Base-by-base conservation (phyloP, 1,284 basidiomycete genomes). In the Crucibulum cyathiforme region DNA sequence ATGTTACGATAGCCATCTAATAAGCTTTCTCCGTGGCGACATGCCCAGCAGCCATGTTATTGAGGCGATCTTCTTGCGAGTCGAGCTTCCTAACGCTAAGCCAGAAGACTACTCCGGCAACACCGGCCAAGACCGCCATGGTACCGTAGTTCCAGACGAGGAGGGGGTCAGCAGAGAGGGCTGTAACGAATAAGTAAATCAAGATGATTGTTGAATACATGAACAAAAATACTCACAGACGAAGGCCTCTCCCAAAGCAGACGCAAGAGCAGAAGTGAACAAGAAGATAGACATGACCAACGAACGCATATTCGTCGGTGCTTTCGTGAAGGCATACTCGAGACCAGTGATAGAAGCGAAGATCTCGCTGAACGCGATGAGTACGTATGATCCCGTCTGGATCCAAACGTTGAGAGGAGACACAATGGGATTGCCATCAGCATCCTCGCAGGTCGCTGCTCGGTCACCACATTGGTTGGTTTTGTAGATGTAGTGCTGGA, bases 401-500 rank as follows among this genome's bases (percentile, higher is more conserved):
- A 85, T 70, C 85, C 85, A 86, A 15, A 88, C 85, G 66, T 81
- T 86, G 63, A 87, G 63, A 5, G 72, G 68, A 6, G 78, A 64
- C 13, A 77, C 74, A 47, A 62, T 67, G 17, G 78, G 77, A 58
- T 76, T 74, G 1, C 65, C 72, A 19, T 75, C 68, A 1, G 73
- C 75, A 34, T 74, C 41, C 2, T 65, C 76, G 61, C 88, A 88
- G 1, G 83, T 85, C 10, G 82, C 69, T 2, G 85, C 88, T n/a
- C 72, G 58, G 58, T 87, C 62, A 34, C 87, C 85, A 63, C 93
- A 95, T 0, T 88, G 88, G 69, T 83, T 90, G 10, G 82, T 88
- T 81, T 87, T 86, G 81, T 94, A 94, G 68, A 94, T 88, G 73
- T 89, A 90, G 71, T 91, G 80, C 69, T 92, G 90, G 12, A 93